Base-by-base conservation (phyloP, 2,329 filamentous ascomycete species). In the Arthrobotrys sinensis region DNA sequence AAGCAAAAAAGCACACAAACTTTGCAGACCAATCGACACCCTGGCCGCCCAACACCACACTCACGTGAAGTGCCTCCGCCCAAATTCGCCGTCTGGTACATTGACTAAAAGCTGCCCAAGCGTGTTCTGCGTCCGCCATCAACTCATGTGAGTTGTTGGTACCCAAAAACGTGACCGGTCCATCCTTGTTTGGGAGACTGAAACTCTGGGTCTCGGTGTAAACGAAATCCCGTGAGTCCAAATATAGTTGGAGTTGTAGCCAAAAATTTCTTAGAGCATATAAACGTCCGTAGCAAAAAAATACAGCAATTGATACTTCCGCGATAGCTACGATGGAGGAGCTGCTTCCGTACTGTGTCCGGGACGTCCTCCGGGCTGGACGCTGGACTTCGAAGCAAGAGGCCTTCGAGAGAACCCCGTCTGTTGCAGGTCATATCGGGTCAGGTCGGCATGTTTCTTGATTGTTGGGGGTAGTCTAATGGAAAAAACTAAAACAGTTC, bases 361-460 rank as follows among this genome's bases (percentile, higher is more conserved):
- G 40, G 72, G 36, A 65, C 52, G 48, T 32, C 60, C 40, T 65
- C 66, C 67, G 32, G 57, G 73, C 57, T 43, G 55, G 55, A 52
- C 57, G 62, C 73, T 70, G 57, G 55, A 52, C 48, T 55, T 71
- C 67, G 73, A 71, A 78, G 73, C 66, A 77, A 62, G 68, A 34
- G n/a, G 62, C 60, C 52, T 34, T 48, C 62, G 46, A 69, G 34
- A 68, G 28, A 55, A 46, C 72, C 72, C 60, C 67, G 67, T 71
- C 75, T 68, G 60, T 68, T 68, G 67, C 75, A 72, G 75, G 67
- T 72, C 67, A 78, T 78, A 72, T 78, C 75, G 75, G 75, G 75
- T 72, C 75, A 78, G 75, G 75, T 78, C 75, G 75, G 75, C 75
- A 78, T 71, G 67, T 78, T 67, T 78, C 75, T 78, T 72, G 75